Evolutionary conservation across 495 filamentous ascomycete genomes (phyloP).

Genomic region (Xylaria nigripes): DNA sequence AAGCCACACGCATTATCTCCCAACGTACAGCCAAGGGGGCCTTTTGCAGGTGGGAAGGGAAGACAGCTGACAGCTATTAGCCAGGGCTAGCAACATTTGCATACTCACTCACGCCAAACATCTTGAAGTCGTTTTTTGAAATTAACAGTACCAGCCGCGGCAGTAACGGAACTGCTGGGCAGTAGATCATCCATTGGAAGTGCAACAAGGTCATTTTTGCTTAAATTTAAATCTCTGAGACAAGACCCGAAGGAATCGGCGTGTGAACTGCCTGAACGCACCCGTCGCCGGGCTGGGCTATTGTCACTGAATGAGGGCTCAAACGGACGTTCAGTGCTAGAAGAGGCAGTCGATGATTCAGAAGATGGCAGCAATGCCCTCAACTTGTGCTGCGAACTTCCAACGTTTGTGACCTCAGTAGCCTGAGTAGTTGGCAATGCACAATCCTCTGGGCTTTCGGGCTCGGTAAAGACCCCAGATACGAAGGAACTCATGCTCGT

Average conservation of each 20-base stretch:
- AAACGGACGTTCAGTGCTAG: slow-evolving; percentile 18
- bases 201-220: neutral
- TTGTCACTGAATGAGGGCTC: slow-evolving; percentile 9
- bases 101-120: slow-evolving; percentile 23
- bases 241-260: neutral
- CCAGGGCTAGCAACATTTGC: neutral
- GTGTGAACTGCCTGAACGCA: neutral
- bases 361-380: slow-evolving; percentile 12
- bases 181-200: neutral
- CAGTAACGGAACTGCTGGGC: neutral
- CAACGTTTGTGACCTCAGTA: slow-evolving; percentile 25
- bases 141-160: neutral
- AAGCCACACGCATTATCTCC: slow-evolving; percentile 38
- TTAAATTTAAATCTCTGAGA: neutral
- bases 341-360: slow-evolving; percentile 17
- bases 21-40: slow-evolving; percentile 38
- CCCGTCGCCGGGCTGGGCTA: neutral
- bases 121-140: slow-evolving; percentile 16
- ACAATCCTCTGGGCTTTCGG: slow-evolving; percentile 2
- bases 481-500: slow-evolving; percentile 15
- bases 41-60: slow-evolving; percentile 27
- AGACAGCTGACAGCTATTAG: slow-evolving; percentile 26
- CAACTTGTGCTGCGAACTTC: slow-evolving; percentile 7
- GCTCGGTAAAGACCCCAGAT: slow-evolving; percentile 24
- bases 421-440: slow-evolving; percentile 8